Conservation (phyloP, 345 rosid species). For the Adansonia digitata region DNA sequence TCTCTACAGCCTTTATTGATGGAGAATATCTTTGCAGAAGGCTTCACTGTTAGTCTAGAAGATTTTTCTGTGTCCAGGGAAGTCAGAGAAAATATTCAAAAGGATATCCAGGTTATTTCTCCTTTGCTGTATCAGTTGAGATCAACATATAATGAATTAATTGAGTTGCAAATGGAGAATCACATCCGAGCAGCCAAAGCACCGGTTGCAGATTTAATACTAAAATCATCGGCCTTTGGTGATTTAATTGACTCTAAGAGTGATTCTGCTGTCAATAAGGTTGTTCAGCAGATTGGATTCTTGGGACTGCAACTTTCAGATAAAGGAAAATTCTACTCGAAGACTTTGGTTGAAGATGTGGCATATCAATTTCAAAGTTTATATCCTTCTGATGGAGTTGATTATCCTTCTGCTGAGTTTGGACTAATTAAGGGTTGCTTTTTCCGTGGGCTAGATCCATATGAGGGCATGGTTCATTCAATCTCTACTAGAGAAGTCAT, state of each 20-base stretch:
- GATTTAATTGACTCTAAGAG: constrained; percentile 72
- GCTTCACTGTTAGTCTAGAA: constrained; percentile 62
- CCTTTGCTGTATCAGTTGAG: constrained; percentile 56
- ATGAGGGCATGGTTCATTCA: constrained; percentile 87
- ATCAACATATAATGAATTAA: constrained; percentile 50
- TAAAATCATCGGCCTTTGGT: constrained; percentile 56
- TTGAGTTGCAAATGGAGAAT: constrained; percentile 69
- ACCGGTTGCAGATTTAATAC: constrained; percentile 49
- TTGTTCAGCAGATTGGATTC: constrained; percentile 84
- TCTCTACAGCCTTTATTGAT: constrained; percentile 77
- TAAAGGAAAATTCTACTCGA: constrained; percentile 76
- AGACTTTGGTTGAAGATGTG: constrained; percentile 69
- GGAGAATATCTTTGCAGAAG: constrained; percentile 64
- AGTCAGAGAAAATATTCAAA: constrained; percentile 32
- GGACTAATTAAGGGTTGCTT: constrained; percentile 75
- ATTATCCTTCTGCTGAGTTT: constrained; percentile 63
- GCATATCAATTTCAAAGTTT: constrained; percentile 51
- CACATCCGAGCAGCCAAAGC: constrained; percentile 47
- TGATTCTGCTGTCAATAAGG: constrained; percentile 62
- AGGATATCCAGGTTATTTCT: constrained; percentile 36
- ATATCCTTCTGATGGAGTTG: constrained; percentile 38
- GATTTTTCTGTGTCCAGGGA: constrained; percentile 60
- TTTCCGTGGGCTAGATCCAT: constrained; percentile 83
- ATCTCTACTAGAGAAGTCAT: constrained; percentile 77
- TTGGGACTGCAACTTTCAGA: constrained; percentile 84